These are phyloP conservation scores for Boletellus ananas DNA, from an alignment of 768 basidiomycete genomes.

Conservation along the genomic window DNA sequence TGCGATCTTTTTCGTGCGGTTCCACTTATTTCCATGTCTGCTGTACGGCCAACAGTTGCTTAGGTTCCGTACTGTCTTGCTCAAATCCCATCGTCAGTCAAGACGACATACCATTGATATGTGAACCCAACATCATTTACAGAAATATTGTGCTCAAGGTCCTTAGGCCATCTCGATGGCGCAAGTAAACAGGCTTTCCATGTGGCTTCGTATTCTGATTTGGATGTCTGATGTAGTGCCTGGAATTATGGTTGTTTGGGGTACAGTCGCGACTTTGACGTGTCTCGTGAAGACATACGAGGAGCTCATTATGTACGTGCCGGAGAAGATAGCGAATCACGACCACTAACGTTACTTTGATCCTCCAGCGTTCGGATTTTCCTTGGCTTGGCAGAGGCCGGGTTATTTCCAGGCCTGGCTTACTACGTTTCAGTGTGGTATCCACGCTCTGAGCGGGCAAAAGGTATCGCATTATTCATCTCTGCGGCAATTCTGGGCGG, in stretches of 20 bases:
- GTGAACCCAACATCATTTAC: neutral
- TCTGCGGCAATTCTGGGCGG: constrained; percentile 54
- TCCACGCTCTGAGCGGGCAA: constrained; percentile 50
- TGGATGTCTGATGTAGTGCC: constrained; percentile 30
- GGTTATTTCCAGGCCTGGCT: constrained; percentile 38
- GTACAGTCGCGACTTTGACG: constrained; percentile 35
- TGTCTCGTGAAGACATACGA: constrained; percentile 33
- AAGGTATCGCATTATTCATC: constrained; percentile 56
- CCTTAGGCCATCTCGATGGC: constrained; percentile 32
- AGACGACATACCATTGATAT: neutral
- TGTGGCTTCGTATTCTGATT: constrained; percentile 1
- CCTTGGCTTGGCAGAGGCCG: constrained; percentile 46
- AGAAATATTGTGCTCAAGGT: constrained; percentile 39
- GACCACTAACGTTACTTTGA: constrained; percentile 1
- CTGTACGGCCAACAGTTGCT: neutral
- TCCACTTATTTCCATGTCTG: neutral
- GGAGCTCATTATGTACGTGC: constrained; percentile 28
- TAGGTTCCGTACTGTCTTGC: constrained; percentile 35
- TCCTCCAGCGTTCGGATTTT: constrained; percentile 35
- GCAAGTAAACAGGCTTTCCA: constrained; percentile 12
- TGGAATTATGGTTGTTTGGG: constrained; percentile 36
- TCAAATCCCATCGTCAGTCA: constrained; percentile 39
- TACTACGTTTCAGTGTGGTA: constrained; percentile 57
- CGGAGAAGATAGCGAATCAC: neutral
- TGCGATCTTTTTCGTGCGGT: constrained; percentile 36